Evolutionary conservation across 257 asterid species (phyloP).

Genomic region (Ehretia macrophylla): DNA sequence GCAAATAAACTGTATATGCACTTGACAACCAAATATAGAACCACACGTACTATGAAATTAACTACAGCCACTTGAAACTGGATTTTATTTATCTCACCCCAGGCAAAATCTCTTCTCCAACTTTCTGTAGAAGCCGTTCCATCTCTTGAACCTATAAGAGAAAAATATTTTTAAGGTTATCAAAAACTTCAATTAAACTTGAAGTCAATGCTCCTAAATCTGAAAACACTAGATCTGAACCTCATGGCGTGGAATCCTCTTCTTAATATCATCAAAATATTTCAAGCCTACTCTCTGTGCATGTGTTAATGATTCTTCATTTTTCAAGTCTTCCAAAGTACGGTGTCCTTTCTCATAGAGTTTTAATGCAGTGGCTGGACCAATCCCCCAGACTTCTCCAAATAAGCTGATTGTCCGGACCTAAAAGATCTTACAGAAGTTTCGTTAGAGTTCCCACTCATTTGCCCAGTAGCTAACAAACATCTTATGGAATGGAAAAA

Average conservation of each 20-base stretch:
- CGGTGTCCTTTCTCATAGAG: conserved; percentile 91
- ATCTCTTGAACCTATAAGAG: conserved; percentile 67
- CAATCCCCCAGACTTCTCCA: conserved; percentile 97
- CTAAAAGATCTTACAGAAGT: conserved; percentile 32
- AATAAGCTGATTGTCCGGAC: conserved; percentile 77
- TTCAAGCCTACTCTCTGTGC: conserved; percentile 78
- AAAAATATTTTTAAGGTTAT: conserved; percentile 5
- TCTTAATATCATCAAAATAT: conserved; percentile 78
- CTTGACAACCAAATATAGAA: background rate
- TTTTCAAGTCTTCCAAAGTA: conserved; percentile 64
- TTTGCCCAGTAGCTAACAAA: too few species aligned
- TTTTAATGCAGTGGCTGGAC: conserved; percentile 84
- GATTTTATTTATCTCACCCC: conserved; percentile 50
- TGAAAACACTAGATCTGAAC: conserved; percentile 31
- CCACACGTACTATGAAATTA: background rate
- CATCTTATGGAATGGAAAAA: too few species aligned
- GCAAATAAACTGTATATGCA: background rate
- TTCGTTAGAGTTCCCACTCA: background rate
- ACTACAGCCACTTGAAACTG: background rate
- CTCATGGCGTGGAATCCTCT: conserved; percentile 87
- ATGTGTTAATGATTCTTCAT: conserved; percentile 69
- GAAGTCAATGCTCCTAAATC: background rate
- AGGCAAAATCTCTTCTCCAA: conserved; percentile 73
- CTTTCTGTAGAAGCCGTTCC: conserved; percentile 69
- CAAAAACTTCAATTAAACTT: background rate